Conservation (phyloP, 1,284 basidiomycete species). For the Lignosus rhinocerotis region DNA sequence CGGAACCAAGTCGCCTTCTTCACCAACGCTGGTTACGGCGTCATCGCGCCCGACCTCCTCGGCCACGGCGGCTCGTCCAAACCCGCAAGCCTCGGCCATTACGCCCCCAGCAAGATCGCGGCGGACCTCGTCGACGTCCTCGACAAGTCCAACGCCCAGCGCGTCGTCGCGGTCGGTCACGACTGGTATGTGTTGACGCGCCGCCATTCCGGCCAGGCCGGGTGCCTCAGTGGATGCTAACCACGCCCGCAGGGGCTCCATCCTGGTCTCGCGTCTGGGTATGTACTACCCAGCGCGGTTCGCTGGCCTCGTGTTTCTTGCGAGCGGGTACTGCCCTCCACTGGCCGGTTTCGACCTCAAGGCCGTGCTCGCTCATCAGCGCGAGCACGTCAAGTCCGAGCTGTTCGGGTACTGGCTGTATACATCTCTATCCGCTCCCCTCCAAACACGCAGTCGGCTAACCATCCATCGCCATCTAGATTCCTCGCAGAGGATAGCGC, state of each 20-base stretch:
- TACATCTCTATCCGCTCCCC: background rate
- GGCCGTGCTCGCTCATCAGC: constrained; percentile 32
- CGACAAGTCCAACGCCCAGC: constrained; percentile 38
- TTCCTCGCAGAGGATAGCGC: constrained; percentile 35
- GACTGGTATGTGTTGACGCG: constrained; percentile 41
- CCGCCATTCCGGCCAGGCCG: background rate
- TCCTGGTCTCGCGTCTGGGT: constrained; percentile 38
- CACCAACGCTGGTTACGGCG: constrained; percentile 44
- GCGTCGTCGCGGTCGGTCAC: constrained; percentile 46
- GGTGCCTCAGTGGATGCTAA: background rate
- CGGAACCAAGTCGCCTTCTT: constrained; percentile 45
- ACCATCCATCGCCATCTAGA: background rate
- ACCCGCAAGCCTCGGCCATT: constrained; percentile 42
- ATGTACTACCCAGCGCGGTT: constrained; percentile 42
- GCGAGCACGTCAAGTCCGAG: constrained; percentile 43
- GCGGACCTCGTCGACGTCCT: constrained; percentile 50
- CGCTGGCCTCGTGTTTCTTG: constrained; percentile 42
- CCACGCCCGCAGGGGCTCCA: constrained; percentile 38
- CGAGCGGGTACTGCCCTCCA: constrained; percentile 41
- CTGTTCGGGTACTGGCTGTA: constrained; percentile 35
- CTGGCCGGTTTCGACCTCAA: constrained; percentile 25
- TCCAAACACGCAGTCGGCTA: background rate
- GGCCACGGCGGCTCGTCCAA: constrained; percentile 56
- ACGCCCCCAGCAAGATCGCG: constrained; percentile 40
- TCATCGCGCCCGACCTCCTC: constrained; percentile 54